Evolutionary conservation across 805 yeast species (phyloP), one percentile per base, ranked within the genome.

Genomic region (Limtongia smithiae): DNA sequence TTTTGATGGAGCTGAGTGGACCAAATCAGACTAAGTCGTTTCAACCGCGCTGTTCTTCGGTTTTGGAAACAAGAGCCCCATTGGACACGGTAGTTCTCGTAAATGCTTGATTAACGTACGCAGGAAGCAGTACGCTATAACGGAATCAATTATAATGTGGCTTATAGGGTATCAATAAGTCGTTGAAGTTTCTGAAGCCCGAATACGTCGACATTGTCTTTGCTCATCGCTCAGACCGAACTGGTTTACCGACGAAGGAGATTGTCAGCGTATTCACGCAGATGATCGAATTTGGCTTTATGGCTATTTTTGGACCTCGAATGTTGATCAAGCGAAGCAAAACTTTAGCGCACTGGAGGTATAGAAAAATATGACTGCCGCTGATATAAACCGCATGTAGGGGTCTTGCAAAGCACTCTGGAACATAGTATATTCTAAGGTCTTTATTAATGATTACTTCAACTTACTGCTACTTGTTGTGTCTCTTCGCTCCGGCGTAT

Each of bases 41-140:
- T 62, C 68, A 18, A 64, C 68, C 34, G 65, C 64, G 59, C 47
- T 64, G 40, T 64, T 54, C 62, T 64, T 62, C 58, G 67, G 67
- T 3, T 59, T 59, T 11, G 55, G 58, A 34, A 50, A 44, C 27
- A 50, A 51, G 50, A 55, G 58, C 11, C 62, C 61, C 33, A 64
- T 64, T 33, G 59, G 55, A 31, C 52, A 58, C 8, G 68, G 68
- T 12, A 51, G 64, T 39, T 65, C 68, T 8, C 54, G 67, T 33
- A 64, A 64, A 56, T 68, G 65, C 47, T 50, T 64, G 37, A 46
- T 63, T 15, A 67, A 64, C 55, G 55, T 43, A 31, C 4, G 42
- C 20, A 3, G 21, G 8, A 2, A 25, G 6, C 4, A 21, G 28
- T 21, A 22, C 24, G 9, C 12, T 22, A 25, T 9, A 11, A 3